Evolutionary conservation across 495 filamentous ascomycete species (phyloP), one percentile per base, ranked within the genome.

Genomic region (Xylaria grammica): DNA sequence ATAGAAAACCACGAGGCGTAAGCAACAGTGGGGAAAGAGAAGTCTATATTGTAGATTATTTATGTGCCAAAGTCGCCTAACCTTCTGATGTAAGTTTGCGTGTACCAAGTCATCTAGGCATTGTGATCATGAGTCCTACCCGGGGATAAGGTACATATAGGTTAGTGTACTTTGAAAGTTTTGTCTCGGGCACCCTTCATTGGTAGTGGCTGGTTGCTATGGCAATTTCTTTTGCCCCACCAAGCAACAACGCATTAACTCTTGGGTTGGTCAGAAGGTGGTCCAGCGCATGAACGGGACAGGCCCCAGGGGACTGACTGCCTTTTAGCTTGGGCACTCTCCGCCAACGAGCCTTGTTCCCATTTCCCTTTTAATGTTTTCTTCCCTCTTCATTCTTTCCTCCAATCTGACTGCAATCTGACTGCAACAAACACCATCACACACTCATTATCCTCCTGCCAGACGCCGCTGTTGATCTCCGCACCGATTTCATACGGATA

Each of bases 131-230:
- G n/a, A n/a, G n/a, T n/a, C n/a, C n/a, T n/a, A n/a, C n/a, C n/a
- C n/a, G n/a, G n/a, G n/a, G n/a, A n/a, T n/a, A n/a, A n/a, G n/a
- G n/a, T n/a, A n/a, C n/a, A n/a, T n/a, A n/a, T n/a, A n/a, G n/a
- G n/a, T n/a, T n/a, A n/a, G n/a, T n/a, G n/a, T n/a, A n/a, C n/a
- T n/a, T n/a, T n/a, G n/a, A n/a, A n/a, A n/a, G n/a, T n/a, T n/a
- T n/a, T n/a, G n/a, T n/a, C n/a, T n/a, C n/a, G n/a, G n/a, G n/a
- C n/a, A n/a, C n/a, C n/a, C n/a, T 54, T 61, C n/a, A 38, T 45
- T 55, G 51, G 51, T 29, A 40, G 30, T 29, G 44, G 54, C 52
- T 65, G 44, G 63, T 65, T 65, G 63, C 63, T 51, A 59, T 65
- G 55, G 63, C 63, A 60, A 65, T 65, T 36, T 42, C 6, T 20